A percentile compares a stretch with the other conserved stretches of the same genome.
Evolutionary conservation across 441 rosid genomes (phyloP).

Genomic region (Macaranga tanarius): DNA sequence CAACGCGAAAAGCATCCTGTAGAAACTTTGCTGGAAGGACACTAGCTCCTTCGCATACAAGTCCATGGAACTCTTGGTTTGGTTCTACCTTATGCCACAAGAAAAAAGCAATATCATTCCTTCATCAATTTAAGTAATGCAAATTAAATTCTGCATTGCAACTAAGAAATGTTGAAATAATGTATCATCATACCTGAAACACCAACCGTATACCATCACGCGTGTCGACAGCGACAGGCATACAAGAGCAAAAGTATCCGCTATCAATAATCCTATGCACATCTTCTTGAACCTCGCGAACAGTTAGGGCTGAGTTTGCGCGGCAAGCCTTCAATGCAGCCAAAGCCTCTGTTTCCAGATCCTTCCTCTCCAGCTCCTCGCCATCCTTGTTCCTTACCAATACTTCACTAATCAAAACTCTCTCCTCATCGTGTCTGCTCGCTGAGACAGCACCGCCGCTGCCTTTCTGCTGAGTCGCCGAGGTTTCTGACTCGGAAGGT

Average conservation of each 20-base stretch:
- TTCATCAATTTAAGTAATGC: conserved; percentile 2
- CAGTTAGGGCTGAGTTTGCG: conserved; percentile 79
- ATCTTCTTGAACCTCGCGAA: conserved; percentile 85
- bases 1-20: conserved; percentile 67
- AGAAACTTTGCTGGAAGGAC: conserved; percentile 86
- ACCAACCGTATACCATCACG: conserved; percentile 80
- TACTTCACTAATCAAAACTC: conserved; percentile 85
- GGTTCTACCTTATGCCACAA: conserved; percentile 90
- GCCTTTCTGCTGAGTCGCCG: conserved; percentile 39
- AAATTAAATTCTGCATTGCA: neutral
- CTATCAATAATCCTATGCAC: conserved; percentile 85
- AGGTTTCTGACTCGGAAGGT: conserved; percentile 25
- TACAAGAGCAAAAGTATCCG: conserved; percentile 84
- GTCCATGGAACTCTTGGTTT: conserved; percentile 85
- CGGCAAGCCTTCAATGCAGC: conserved; percentile 75
- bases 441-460: conserved; percentile 21
- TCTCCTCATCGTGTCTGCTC: conserved; percentile 65
- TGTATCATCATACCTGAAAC: conserved; percentile 55
- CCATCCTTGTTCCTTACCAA: conserved; percentile 87
- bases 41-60: conserved; percentile 93
- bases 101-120: conserved; percentile 27
- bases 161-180: no score
- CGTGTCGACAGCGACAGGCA: conserved; percentile 86
- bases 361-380: conserved; percentile 89
- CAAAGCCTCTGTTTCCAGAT: conserved; percentile 77